phyloP scores from a whole-genome alignment of 2,329 filamentous ascomycete genomes.

The Botrytis paeoniae region DNA sequence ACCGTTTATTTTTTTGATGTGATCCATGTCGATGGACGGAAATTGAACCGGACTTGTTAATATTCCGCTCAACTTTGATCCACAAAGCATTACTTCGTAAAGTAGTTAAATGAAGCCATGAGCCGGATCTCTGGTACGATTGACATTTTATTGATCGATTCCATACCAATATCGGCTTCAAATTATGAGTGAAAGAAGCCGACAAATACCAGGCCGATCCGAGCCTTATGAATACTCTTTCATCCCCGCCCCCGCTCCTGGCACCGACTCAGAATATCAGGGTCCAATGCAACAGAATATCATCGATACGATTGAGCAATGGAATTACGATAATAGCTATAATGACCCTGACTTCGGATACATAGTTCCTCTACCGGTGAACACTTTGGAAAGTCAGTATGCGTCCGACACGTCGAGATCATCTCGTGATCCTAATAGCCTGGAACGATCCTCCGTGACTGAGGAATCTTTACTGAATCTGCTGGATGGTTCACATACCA shows the following conservation, averaged over 20 bases:
- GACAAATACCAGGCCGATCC: neutral
- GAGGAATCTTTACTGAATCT: conserved; percentile 13
- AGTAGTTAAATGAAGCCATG: conserved; percentile 3
- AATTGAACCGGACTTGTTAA: conserved; percentile 14
- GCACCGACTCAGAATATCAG: neutral
- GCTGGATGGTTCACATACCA: neutral
- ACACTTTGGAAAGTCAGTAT: neutral
- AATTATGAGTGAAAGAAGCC: conserved; percentile 3
- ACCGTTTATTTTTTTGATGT: neutral
- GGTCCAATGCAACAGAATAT: neutral
- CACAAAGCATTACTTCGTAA: conserved; percentile 5
- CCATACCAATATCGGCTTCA: neutral
- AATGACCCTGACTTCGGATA: neutral
- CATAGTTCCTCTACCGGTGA: neutral
- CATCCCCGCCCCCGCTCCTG: conserved; percentile 5
- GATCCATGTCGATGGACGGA: conserved; percentile 2
- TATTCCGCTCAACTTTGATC: neutral
- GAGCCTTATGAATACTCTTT: conserved; percentile 11
- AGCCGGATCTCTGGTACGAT: neutral
- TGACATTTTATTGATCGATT: neutral
- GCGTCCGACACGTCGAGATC: neutral
- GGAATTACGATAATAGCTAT: neutral
- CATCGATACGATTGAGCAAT: conserved; percentile 6
- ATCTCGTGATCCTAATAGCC: conserved; percentile 8
- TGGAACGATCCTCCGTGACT: conserved; percentile 6